Conservation (phyloP, 139 green algal genomes). For the Volvox reticuliferus region DNA sequence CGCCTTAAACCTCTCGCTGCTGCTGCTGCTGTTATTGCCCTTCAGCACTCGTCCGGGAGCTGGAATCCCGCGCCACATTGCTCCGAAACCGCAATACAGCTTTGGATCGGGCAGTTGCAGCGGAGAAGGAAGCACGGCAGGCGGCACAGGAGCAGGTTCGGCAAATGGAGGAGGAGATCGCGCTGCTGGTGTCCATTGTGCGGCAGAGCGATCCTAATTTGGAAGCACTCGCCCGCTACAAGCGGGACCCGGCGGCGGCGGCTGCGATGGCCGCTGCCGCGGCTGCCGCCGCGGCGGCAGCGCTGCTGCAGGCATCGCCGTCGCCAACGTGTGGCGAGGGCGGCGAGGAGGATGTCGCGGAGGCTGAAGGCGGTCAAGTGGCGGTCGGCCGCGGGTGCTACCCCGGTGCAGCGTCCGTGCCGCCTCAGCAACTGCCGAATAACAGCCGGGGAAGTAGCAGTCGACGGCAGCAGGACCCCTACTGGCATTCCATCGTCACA, state of each 20-base stretch:
- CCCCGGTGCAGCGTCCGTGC: background rate
- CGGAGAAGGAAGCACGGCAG: slow-evolving; percentile 31
- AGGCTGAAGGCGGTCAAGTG: background rate
- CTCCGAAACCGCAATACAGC: slow-evolving; percentile 36
- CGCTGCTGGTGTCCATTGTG: slow-evolving; percentile 38
- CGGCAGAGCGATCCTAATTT: slow-evolving; percentile 14
- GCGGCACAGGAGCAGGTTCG: slow-evolving; percentile 40
- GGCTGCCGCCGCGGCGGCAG: background rate
- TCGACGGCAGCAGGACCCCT: background rate
- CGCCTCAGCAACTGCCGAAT: background rate
- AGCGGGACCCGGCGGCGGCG: background rate
- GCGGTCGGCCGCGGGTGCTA: background rate
- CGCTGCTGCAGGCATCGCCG: slow-evolving; percentile 14
- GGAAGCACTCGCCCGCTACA: background rate
- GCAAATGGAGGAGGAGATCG: slow-evolving; percentile 44
- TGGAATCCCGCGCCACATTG: slow-evolving; percentile 30
- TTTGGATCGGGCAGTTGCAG: slow-evolving; percentile 11
- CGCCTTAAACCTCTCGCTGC: too few species aligned
- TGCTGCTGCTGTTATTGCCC: background rate
- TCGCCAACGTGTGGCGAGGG: background rate
- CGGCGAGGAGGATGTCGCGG: background rate
- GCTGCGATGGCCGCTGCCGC: background rate
- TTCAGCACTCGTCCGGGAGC: slow-evolving; percentile 29
- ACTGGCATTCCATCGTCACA: background rate
- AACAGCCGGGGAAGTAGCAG: background rate